Percentiles rank a stretch among this genome's conserved stretches.
Conservation (phyloP, 768 basidiomycete species). For the Pleurotus giganteus region DNA sequence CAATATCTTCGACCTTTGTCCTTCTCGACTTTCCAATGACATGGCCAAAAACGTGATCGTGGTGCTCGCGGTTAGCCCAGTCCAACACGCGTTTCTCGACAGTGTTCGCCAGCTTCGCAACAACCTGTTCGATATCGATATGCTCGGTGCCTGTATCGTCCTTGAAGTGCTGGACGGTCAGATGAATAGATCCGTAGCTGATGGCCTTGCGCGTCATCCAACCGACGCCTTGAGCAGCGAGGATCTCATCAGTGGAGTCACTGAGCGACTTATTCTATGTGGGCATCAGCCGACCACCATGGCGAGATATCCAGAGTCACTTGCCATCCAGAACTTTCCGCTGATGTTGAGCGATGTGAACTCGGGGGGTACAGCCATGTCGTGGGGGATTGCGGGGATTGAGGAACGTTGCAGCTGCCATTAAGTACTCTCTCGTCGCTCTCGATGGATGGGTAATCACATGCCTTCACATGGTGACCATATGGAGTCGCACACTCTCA, state of each 20-base stretch:
- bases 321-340: slow-evolving; percentile 64
- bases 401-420: neutral
- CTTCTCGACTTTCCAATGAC: slow-evolving; percentile 56
- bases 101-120: slow-evolving; percentile 59
- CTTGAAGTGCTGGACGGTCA: slow-evolving; percentile 62
- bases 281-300: neutral
- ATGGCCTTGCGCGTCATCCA: slow-evolving; percentile 74
- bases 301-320: slow-evolving; percentile 7
- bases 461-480: slow-evolving; percentile 8
- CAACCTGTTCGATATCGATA: slow-evolving; percentile 64
- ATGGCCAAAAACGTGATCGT: slow-evolving; percentile 61
- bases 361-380: slow-evolving; percentile 65
- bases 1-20: slow-evolving; percentile 43
- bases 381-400: neutral
- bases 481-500: slow-evolving; percentile 1
- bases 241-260: slow-evolving; percentile 59
- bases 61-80: slow-evolving; percentile 50
- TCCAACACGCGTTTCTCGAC: slow-evolving; percentile 55
- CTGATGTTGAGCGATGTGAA: slow-evolving; percentile 59
- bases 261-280: slow-evolving; percentile 67
- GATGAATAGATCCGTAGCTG: slow-evolving; percentile 50
- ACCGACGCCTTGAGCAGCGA: slow-evolving; percentile 66
- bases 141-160: slow-evolving; percentile 58
- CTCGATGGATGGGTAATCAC: neutral
- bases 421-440: neutral